Base-by-base conservation (phyloP, 2,329 filamentous ascomycete genomes). In the Aspergillus fructus region DNA sequence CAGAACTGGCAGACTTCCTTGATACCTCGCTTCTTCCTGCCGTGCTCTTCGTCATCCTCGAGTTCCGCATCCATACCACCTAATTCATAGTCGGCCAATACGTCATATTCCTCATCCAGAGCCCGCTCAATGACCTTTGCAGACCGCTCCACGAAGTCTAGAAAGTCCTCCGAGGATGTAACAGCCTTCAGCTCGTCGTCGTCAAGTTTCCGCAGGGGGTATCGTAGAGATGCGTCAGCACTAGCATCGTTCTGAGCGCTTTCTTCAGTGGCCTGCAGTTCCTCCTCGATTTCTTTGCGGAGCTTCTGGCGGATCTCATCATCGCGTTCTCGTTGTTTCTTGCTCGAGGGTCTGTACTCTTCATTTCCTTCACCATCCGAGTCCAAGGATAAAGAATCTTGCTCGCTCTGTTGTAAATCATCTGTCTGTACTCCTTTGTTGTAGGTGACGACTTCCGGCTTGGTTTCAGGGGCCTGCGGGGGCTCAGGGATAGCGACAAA, bases 91-190 rank as follows among this genome's bases (percentile, higher is more conserved):
- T 99, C 93, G 58, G 91, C 92, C 59, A 99, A 81, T 60, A 99
- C 91, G 72, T 99, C 94, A 73, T 97, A 99, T 56, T 97, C 91
- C 70, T 96, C 89, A 68, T 97, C 94, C 62, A 99, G 79, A 5
- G 94, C 93, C 68, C 94, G 86, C 78, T 99, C 94, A 66, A 99
- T 93, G 49, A 99, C 93, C 76, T 97, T 99, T 56, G 91, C 96
- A 21, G 93, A 97, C 66, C 91, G 86, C 68, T 99, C 94, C 30
- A 99, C 86, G 70, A 99, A 99, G 66, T 96, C 91, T 59, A 94
- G 83, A 71, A 99, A 99, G 50, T 97, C 94, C 30, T 93, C 87
- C 0, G 93, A 97, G 54, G 89, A 89, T 23, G 91, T 94, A 24
- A 97, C 92, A 5, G 93, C 94, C 64, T 89, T 87, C 40, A 97